A percentile compares a stretch with the other conserved stretches of the same genome.
Evolutionary conservation across 441 rosid species (phyloP).

Genomic region (Adansonia gregorii): DNA sequence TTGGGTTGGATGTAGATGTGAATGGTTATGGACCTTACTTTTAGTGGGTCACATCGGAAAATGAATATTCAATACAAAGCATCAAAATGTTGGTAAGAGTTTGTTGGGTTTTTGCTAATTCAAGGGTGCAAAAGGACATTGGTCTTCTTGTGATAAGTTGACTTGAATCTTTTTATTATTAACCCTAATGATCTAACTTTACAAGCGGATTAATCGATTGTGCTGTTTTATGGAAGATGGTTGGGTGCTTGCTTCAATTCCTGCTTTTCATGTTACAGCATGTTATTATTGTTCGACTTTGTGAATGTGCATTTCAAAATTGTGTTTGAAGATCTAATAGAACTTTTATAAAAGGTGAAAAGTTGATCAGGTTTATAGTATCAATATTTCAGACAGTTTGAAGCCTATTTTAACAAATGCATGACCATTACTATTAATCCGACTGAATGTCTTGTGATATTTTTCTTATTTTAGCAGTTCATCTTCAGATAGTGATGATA

Average conservation of each 20-base stretch:
- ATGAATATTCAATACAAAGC: neutral
- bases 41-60: neutral
- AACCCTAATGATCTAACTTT: neutral
- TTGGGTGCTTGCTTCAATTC: neutral
- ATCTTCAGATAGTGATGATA: conserved; percentile 41
- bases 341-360: neutral
- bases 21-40: neutral
- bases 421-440: neutral
- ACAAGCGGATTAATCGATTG: neutral
- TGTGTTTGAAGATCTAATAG: neutral
- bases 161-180: neutral
- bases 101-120: neutral
- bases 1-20: neutral
- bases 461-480: conserved; percentile 37
- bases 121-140: neutral
- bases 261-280: neutral
- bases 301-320: neutral
- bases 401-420: neutral
- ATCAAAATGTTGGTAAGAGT: neutral
- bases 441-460: neutral
- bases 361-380: neutral
- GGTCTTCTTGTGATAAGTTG: neutral
- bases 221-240: neutral
- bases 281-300: neutral
- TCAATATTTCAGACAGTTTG: neutral